Evolutionary conservation across 2,329 filamentous ascomycete genomes (phyloP).

Genomic region (Chaetomiaceae sp.): DNA sequence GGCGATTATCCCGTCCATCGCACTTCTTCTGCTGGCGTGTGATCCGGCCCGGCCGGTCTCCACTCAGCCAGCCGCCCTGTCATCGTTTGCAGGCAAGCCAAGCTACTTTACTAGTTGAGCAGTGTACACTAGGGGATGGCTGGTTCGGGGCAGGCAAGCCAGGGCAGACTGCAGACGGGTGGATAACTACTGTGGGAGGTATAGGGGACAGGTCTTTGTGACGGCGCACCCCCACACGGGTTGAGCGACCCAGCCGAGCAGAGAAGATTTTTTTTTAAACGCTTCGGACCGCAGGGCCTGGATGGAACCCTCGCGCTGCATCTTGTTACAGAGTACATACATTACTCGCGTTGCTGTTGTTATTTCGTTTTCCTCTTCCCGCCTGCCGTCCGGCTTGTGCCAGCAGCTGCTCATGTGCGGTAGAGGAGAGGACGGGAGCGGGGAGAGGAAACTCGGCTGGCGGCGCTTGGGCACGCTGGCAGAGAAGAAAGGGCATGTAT

Average conservation of each 20-base stretch:
- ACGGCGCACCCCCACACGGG: slow-evolving; percentile 7
- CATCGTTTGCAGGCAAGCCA: too few species aligned
- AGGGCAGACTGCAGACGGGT: too few species aligned
- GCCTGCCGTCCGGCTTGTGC: neutral
- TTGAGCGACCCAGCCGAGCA: neutral
- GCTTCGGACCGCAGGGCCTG: slow-evolving; percentile 23
- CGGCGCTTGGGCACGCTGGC: neutral
- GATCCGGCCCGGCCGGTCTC: too few species aligned
- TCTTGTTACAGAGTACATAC: neutral
- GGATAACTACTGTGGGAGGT: too few species aligned
- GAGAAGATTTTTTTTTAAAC: slow-evolving; percentile 15
- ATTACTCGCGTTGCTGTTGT: neutral
- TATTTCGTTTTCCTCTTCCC: neutral
- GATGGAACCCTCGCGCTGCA: slow-evolving; percentile 20
- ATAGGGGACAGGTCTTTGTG: too few species aligned
- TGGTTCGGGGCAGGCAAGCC: too few species aligned
- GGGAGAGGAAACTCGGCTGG: neutral
- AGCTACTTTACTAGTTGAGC: too few species aligned
- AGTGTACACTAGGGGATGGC: too few species aligned
- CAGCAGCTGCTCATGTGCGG: neutral
- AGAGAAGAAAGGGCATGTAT: neutral
- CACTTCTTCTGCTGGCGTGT: too few species aligned
- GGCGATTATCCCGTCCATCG: neutral
- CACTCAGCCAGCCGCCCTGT: too few species aligned
- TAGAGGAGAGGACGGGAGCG: too few species aligned